phyloP scores from a whole-genome alignment of 306 rosid species.

The Citrullus colocynthis region DNA sequence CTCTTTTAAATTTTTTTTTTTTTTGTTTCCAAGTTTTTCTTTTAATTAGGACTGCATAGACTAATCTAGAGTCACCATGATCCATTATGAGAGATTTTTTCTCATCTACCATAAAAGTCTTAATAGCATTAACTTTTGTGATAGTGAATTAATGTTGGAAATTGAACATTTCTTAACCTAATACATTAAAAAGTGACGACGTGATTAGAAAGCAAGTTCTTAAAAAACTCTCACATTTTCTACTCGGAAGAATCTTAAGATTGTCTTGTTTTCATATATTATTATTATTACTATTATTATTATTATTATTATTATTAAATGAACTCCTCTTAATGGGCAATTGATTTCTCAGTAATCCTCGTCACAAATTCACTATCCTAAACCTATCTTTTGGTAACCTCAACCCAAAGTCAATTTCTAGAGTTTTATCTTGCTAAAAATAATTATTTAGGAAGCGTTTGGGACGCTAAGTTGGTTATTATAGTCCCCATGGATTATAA shows the following conservation, averaged over 20 bases:
- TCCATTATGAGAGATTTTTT: no score
- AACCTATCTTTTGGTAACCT: not conserved
- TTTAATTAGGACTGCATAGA: no score
- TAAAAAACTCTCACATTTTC: not conserved
- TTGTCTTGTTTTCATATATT: not conserved
- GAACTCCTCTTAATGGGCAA: not conserved
- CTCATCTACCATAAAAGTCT: no score
- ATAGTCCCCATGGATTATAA: no score
- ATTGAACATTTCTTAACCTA: not conserved
- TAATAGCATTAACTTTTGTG: not conserved
- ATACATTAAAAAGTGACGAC: not conserved
- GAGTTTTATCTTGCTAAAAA: not conserved
- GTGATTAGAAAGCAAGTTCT: not conserved
- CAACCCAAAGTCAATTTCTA: not conserved
- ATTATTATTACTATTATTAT: no score
- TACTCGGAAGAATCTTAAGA: not conserved
- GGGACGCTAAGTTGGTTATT: no score
- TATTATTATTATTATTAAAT: not conserved
- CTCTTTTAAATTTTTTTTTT: not conserved
- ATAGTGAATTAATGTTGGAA: not conserved
- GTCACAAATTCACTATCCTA: not conserved
- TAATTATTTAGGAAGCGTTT: not conserved
- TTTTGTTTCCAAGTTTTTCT: no score
- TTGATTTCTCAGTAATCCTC: not conserved
- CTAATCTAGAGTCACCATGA: no score